phyloP scores from a whole-genome alignment of 306 rosid genomes.

The Cicer yamashitae region DNA sequence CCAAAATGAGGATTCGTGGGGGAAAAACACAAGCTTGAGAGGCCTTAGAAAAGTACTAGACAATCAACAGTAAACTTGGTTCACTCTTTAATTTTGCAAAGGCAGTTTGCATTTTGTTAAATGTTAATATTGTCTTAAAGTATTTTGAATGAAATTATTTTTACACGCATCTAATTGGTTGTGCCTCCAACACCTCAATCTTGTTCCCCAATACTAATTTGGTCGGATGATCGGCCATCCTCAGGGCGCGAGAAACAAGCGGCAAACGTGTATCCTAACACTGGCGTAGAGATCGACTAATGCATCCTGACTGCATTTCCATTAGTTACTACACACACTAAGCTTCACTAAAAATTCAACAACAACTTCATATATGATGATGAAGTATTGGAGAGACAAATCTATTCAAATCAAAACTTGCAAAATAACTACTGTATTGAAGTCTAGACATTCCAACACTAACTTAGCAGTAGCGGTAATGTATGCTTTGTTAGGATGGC shows the following conservation, averaged over 20 bases:
- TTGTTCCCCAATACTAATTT: no score
- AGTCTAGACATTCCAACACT: neutral
- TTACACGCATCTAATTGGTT: neutral
- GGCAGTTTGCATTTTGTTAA: constrained; percentile 1
- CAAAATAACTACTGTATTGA: neutral
- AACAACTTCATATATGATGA: neutral
- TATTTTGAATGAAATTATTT: constrained; percentile 1
- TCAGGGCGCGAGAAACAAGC: no score
- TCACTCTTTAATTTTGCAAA: neutral
- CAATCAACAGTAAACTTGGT: neutral
- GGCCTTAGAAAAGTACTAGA: neutral
- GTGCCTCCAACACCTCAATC: no score
- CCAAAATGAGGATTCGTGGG: neutral
- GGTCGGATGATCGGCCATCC: no score
- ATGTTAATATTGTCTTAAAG: neutral
- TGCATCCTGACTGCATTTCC: no score
- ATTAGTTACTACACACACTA: no score
- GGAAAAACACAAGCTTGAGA: neutral
- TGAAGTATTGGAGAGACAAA: neutral
- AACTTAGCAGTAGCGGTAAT: neutral
- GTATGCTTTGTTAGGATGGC: neutral
- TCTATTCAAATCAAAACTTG: neutral
- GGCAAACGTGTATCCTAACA: no score
- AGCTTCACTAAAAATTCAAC: no score
- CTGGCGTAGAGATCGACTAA: no score